Conservation (phyloP, 1,284 basidiomycete genomes). For the Fomitiporia mediterranea region DNA sequence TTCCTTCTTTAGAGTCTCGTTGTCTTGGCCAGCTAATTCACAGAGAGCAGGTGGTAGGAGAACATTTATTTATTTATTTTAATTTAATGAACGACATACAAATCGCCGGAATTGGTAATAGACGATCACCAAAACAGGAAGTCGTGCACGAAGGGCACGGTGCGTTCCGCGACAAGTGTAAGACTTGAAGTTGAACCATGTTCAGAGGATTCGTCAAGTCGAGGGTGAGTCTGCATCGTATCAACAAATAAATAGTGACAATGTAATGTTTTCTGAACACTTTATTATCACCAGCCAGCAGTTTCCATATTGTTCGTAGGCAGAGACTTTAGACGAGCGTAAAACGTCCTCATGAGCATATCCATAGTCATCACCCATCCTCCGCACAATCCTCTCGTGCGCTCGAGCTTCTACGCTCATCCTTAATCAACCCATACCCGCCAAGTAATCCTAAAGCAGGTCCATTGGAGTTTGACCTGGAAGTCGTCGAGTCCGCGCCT, state of each 20-base stretch:
- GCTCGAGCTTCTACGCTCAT: constrained; percentile 50
- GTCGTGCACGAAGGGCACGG: too few relatives aligned
- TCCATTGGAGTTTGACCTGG: constrained; percentile 65
- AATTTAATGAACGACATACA: too few relatives aligned
- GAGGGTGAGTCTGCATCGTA: constrained; percentile 6
- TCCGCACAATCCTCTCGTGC: constrained; percentile 61
- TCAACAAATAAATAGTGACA: too few relatives aligned
- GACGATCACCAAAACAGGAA: too few relatives aligned
- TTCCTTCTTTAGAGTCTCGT: too few relatives aligned
- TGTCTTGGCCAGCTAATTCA: too few relatives aligned
- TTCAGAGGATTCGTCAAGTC: constrained; percentile 19
- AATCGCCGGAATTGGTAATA: too few relatives aligned
- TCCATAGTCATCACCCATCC: constrained; percentile 52
- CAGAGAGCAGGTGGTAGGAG: too few relatives aligned
- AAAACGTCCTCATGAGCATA: too few relatives aligned
- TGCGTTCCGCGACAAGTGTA: too few relatives aligned
- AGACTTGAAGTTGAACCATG: too few relatives aligned
- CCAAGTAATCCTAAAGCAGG: constrained; percentile 37
- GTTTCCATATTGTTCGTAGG: constrained; percentile 20
- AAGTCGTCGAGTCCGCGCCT: constrained; percentile 57
- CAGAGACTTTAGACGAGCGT: background rate
- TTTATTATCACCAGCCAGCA: constrained; percentile 1
- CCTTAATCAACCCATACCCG: constrained; percentile 58
- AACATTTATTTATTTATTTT: too few relatives aligned
- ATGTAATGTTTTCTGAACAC: background rate